Percentiles rank a stretch among this genome's conserved stretches.
Conservation (phyloP, 768 basidiomycete genomes). For the Zangia roseola region DNA sequence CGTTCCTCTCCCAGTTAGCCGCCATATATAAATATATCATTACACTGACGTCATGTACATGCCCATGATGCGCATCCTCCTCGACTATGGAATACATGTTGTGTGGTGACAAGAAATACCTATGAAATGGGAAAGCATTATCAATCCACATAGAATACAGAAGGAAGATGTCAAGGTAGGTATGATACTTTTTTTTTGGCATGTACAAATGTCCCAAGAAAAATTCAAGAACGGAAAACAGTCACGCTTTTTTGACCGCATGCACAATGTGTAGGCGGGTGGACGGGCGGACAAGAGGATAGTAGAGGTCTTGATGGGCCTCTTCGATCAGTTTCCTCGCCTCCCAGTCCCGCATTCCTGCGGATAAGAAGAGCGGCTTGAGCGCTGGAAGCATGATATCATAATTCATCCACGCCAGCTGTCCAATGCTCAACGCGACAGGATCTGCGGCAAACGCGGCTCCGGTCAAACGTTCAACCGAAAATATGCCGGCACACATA, state of each 20-base stretch:
- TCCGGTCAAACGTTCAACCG: slow-evolving; percentile 7
- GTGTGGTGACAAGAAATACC: slow-evolving; percentile 8
- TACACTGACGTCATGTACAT: slow-evolving; percentile 9
- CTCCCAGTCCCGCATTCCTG: slow-evolving; percentile 51
- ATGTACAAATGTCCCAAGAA: slow-evolving; percentile 21
- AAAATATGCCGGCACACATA: slow-evolving; percentile 21
- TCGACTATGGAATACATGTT: slow-evolving; percentile 9
- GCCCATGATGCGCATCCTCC: background rate
- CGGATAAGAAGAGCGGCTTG: slow-evolving; percentile 55
- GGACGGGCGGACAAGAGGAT: slow-evolving; percentile 51
- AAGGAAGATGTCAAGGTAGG: slow-evolving; percentile 8
- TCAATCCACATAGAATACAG: slow-evolving; percentile 52
- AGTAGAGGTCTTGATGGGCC: slow-evolving; percentile 66
- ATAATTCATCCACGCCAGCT: slow-evolving; percentile 72
- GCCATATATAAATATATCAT: slow-evolving; percentile 14
- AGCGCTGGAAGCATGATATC: slow-evolving; percentile 65
- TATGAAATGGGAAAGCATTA: slow-evolving; percentile 84
- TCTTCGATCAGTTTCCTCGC: slow-evolving; percentile 57
- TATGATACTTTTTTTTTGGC: slow-evolving; percentile 31
- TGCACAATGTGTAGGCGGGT: slow-evolving; percentile 59
- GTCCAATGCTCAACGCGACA: slow-evolving; percentile 59
- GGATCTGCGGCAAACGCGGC: slow-evolving; percentile 41
- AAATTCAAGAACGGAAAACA: background rate
- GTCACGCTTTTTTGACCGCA: slow-evolving; percentile 38
- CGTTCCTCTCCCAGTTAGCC: background rate